These are phyloP conservation scores for Pythium biforme DNA, from an alignment of 352 stramenopile genomes.

Conservation along the genomic window DNA sequence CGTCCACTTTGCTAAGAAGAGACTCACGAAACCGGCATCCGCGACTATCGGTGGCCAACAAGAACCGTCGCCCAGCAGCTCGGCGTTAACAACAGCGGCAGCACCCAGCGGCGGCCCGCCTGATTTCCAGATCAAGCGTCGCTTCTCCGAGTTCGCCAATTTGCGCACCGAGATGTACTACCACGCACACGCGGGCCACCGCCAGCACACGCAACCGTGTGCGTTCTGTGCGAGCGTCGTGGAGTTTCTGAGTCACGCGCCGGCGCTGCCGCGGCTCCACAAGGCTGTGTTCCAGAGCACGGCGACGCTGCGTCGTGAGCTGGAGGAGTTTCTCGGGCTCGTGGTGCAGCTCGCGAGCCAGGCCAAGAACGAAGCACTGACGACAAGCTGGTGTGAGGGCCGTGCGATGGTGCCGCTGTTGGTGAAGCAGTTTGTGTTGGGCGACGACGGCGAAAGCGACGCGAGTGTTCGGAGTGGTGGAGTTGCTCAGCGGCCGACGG, in stretches of 20 bases:
- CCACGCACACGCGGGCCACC: constrained; percentile 15
- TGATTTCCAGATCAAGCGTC: constrained; percentile 15
- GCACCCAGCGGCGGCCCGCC: background rate
- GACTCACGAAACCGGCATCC: background rate
- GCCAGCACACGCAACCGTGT: constrained; percentile 7
- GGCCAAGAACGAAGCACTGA: constrained; percentile 14
- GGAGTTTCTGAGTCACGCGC: constrained; percentile 3
- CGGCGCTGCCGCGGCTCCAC: constrained; percentile 8
- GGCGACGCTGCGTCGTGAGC: background rate
- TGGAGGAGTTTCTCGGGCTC: constrained; percentile 16
- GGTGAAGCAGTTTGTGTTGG: constrained; percentile 22
- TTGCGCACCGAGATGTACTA: constrained; percentile 22
- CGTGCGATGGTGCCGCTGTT: constrained; percentile 19
- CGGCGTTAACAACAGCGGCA: too few species aligned
- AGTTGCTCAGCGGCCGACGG: background rate
- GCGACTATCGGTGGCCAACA: background rate
- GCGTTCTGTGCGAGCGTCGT: constrained; percentile 11
- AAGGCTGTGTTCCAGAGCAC: constrained; percentile 4
- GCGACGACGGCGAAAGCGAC: constrained; percentile 15
- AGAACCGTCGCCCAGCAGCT: background rate
- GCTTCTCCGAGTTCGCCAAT: constrained; percentile 18
- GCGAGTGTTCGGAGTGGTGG: constrained; percentile 4
- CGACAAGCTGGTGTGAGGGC: constrained; percentile 11
- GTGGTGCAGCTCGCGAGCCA: constrained; percentile 8
- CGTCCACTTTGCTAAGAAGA: background rate